These are phyloP conservation scores for Pythium monospermum DNA, from an alignment of 352 stramenopile species.

Conservation along the genomic window DNA sequence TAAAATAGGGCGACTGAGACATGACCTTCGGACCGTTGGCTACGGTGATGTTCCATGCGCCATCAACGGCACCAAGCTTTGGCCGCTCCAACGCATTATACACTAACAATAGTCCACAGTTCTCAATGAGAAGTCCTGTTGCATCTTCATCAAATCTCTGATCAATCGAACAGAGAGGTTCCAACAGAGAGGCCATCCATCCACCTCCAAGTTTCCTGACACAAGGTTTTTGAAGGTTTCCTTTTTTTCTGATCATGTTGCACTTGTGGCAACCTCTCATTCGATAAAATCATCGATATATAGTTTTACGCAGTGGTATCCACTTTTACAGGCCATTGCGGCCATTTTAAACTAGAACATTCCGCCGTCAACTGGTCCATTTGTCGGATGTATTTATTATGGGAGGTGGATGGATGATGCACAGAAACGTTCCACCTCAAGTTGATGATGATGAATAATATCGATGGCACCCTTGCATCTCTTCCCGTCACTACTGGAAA, in stretches of 20 bases:
- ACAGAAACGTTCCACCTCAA: constrained; percentile 9
- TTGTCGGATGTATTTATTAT: background rate
- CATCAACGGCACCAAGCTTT: too few relatives aligned
- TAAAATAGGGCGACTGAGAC: background rate
- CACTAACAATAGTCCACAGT: too few relatives aligned
- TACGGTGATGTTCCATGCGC: too few relatives aligned
- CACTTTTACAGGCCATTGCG: background rate
- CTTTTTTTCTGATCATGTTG: constrained; percentile 10
- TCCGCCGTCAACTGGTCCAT: constrained; percentile 8
- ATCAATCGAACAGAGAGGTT: too few relatives aligned
- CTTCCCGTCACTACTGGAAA: too few relatives aligned
- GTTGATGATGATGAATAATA: too few relatives aligned
- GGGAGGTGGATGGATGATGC: background rate
- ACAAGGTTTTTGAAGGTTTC: background rate
- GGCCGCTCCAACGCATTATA: too few relatives aligned
- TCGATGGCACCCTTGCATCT: too few relatives aligned
- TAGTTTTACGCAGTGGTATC: background rate
- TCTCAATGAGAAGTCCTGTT: too few relatives aligned
- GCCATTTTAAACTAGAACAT: background rate
- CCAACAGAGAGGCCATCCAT: background rate
- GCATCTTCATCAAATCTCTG: background rate
- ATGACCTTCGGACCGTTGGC: too few relatives aligned
- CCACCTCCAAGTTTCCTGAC: background rate
- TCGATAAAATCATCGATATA: constrained; percentile 5
- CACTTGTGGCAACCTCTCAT: constrained; percentile 12